Evolutionary conservation across 2,329 filamentous ascomycete species (phyloP), one percentile per base, ranked within the genome.

Genomic region (Calonectria multiphialidica): DNA sequence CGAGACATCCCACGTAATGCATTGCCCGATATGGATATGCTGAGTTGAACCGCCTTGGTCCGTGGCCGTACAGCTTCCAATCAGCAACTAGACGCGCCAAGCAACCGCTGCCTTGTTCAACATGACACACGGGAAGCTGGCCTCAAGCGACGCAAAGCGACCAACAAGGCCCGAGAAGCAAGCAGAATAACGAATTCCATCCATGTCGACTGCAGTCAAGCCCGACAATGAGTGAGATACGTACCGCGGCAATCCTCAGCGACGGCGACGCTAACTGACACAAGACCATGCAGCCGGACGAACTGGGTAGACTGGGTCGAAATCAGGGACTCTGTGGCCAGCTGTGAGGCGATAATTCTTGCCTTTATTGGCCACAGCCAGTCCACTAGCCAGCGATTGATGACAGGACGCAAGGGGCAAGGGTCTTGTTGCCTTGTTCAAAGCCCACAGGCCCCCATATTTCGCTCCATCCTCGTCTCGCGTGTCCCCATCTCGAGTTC

Each of bases 341-440:
- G 71, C 72, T 78, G 57, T 28, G 61, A 66, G 64, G 47, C 61
- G 18, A 65, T 18, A n/a, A 10, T 18, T 35, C 25, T 28, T 28
- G 6, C n/a, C 40, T 10, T 70, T 35, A 78, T 78, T 78, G 76
- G 76, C 23, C 44, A 13, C 25, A 21, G 45, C 55, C 66, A 71
- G 68, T 40, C 50, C 62, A 30, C 55, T 62, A 67, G 57, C 69
- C 49, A 37, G 64, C 35, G 71, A 68, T 69, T 57, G 68, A 72
- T 71, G 64, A 72, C 55, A 66, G 44, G 44, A 74, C 71, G 75
- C 76, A 78, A 75, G 72, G 76, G 70, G 33, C 67, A 72, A 63
- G 76, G 72, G 49, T 66, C 55, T 35, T 73, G 25, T 23, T 62
- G 37, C 40, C 37, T 42, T 33, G 57, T 21, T 18, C 23, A 45